phyloP scores from a whole-genome alignment of 2,329 filamentous ascomycete genomes.

The Calonectria naviculata region DNA sequence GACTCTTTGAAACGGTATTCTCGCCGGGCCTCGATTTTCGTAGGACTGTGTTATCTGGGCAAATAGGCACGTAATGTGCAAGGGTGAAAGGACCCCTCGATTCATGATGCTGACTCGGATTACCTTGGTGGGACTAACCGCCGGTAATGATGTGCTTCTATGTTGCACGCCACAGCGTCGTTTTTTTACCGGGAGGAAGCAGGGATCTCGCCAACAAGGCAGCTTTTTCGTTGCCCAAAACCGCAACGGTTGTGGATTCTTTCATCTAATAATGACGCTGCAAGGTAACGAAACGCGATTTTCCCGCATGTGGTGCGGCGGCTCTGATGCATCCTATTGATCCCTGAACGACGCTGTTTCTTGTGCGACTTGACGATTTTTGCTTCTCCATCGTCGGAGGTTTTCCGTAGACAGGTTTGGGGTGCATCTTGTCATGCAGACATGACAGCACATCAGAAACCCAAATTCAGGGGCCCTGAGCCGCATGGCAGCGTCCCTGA shows the following conservation, averaged over 20 bases:
- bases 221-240: background rate
- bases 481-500: conserved; percentile 2
- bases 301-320: background rate
- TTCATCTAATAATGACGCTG: conserved; percentile 17
- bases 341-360: background rate
- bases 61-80: background rate
- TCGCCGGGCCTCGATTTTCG: background rate
- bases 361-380: background rate
- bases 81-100: background rate
- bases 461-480: background rate
- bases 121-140: background rate
- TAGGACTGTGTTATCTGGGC: background rate
- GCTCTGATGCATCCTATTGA: background rate
- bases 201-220: conserved; percentile 5
- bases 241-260: conserved; percentile 2
- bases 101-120: background rate
- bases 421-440: background rate
- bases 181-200: background rate
- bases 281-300: background rate
- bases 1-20: background rate
- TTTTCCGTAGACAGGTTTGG: background rate
- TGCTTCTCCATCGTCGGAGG: background rate
- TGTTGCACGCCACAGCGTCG: conserved; percentile 8
- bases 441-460: background rate
- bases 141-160: background rate